These are phyloP conservation scores for Trichoderma sp. DNA, from an alignment of 2,329 filamentous ascomycete species.

Conservation along the genomic window DNA sequence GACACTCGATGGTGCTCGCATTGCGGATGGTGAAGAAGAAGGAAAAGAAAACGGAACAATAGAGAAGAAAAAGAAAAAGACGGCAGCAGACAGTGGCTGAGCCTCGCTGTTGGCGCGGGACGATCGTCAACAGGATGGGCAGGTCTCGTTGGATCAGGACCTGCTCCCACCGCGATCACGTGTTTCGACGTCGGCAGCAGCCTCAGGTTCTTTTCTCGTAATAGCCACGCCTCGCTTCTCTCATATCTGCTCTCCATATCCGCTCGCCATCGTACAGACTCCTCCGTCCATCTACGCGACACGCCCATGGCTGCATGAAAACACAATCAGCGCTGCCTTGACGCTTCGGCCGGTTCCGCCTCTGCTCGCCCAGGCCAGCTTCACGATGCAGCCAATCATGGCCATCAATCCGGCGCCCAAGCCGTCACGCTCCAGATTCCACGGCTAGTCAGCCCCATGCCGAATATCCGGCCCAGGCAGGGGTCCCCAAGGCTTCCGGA, in stretches of 20 bases:
- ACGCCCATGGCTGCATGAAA: neutral
- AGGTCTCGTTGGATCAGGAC: neutral
- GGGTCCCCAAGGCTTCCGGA: neutral
- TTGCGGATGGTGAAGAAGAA: neutral
- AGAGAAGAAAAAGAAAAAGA: neutral
- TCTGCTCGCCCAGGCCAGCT: neutral
- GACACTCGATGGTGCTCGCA: neutral
- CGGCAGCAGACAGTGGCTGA: neutral
- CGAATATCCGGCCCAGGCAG: conserved; percentile 12
- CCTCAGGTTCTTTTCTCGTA: neutral
- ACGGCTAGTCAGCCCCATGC: conserved; percentile 11
- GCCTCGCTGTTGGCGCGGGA: neutral
- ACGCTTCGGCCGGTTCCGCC: conserved; percentile 10
- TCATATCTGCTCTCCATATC: too few species aligned
- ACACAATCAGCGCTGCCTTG: neutral
- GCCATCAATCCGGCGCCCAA: neutral
- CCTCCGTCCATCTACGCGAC: neutral
- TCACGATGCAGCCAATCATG: neutral
- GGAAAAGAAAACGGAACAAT: neutral
- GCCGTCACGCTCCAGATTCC: neutral
- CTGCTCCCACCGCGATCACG: neutral
- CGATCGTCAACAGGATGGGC: neutral
- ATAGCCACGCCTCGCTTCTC: neutral
- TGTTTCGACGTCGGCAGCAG: neutral
- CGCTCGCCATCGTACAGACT: neutral